Evolutionary conservation across 2,329 filamentous ascomycete genomes (phyloP).

Genomic region (Colletotrichum siamense): DNA sequence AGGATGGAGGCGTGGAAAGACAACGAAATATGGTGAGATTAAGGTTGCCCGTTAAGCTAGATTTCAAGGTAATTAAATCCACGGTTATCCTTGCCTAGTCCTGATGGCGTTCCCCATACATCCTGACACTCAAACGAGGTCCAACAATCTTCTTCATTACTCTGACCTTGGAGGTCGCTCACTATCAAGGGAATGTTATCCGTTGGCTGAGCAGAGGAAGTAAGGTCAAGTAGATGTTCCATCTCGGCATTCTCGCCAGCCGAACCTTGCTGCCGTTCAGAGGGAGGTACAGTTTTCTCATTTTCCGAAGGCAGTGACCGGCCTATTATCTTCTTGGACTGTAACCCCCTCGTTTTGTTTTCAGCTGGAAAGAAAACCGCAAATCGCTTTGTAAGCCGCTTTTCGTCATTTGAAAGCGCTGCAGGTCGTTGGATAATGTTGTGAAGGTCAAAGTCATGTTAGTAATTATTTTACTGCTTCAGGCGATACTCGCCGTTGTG

Average conservation of each 20-base stretch:
- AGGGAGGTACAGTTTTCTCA: neutral
- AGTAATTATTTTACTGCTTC: neutral
- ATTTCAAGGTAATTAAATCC: neutral
- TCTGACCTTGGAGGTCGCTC: neutral
- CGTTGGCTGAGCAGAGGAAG: neutral
- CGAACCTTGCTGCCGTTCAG: neutral
- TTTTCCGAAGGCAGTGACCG: neutral
- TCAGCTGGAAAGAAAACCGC: neutral
- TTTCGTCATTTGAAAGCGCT: neutral
- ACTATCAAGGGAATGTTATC: neutral
- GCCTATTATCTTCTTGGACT: neutral
- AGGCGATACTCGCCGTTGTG: neutral
- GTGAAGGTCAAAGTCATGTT: neutral
- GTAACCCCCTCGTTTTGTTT: neutral
- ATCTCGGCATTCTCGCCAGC: neutral
- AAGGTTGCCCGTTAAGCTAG: neutral
- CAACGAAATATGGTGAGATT: neutral
- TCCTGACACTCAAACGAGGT: neutral
- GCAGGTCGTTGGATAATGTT: neutral
- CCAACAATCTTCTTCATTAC: neutral
- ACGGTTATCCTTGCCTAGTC: neutral
- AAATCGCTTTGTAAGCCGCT: neutral
- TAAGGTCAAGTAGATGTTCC: neutral
- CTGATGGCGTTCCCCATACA: neutral
- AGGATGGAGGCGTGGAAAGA: neutral